A percentile compares a stretch with the other conserved stretches of the same genome.
These are phyloP conservation scores for Boletales sp. DNA, from an alignment of 768 basidiomycete genomes.

Conservation along the genomic window DNA sequence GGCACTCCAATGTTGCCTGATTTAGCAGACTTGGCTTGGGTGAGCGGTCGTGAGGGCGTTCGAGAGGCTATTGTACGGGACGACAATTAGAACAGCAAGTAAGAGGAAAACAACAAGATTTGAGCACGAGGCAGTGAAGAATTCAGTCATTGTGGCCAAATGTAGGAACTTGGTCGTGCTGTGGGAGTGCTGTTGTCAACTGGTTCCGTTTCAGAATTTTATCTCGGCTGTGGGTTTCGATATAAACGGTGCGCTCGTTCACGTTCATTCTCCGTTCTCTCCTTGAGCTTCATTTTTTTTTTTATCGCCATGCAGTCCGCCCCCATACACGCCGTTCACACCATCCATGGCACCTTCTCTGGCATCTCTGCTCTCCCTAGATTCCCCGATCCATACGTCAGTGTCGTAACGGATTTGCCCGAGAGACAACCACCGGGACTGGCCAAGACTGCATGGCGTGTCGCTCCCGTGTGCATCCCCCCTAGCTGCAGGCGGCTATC, in stretches of 20 bases:
- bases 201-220: conserved; percentile 15
- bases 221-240: conserved; percentile 12
- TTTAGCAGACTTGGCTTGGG: not conserved
- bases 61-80: conserved; percentile 12
- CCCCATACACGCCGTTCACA: conserved; percentile 27
- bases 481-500: conserved; percentile 29
- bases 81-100: conserved; percentile 12
- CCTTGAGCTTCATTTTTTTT: conserved; percentile 6
- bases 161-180: conserved; percentile 5
- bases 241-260: conserved; percentile 13
- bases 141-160: conserved; percentile 19
- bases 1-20: not conserved
- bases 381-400: conserved; percentile 19
- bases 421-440: conserved; percentile 22
- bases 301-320: conserved; percentile 23
- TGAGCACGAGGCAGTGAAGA: conserved; percentile 5
- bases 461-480: conserved; percentile 15
- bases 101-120: conserved; percentile 7
- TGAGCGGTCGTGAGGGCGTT: conserved; percentile 2
- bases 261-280: conserved; percentile 1
- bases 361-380: conserved; percentile 24
- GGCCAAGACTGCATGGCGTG: conserved; percentile 25
- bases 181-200: conserved; percentile 6
- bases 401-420: conserved; percentile 22
- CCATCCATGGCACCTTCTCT: conserved; percentile 31